A percentile compares a stretch with the other conserved stretches of the same genome.
These are phyloP conservation scores for Aspergillus fumigatus DNA, from an alignment of 2,329 filamentous ascomycete species.

Conservation along the genomic window DNA sequence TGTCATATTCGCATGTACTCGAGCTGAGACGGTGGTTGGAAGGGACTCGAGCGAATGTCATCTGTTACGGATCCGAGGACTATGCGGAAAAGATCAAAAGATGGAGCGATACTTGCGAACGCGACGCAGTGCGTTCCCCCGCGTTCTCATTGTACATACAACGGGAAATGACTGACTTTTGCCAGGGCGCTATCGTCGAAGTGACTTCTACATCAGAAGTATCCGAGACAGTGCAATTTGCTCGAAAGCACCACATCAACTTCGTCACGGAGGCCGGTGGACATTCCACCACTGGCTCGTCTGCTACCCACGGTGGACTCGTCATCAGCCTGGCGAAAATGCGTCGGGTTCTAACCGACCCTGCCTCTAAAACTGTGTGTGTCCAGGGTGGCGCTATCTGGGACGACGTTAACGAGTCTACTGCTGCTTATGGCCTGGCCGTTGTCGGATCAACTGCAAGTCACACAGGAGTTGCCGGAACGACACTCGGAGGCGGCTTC, in stretches of 20 bases:
- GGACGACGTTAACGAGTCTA: constrained; percentile 49
- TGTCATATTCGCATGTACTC: constrained; percentile 5
- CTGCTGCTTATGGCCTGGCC: constrained; percentile 49
- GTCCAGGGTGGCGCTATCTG: constrained; percentile 1
- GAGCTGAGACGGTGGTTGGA: constrained; percentile 7
- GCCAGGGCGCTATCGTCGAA: constrained; percentile 13
- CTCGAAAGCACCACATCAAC: background rate
- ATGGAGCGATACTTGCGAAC: constrained; percentile 12
- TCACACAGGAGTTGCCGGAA: constrained; percentile 56
- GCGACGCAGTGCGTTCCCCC: constrained; percentile 5
- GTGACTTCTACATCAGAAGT: constrained; percentile 8
- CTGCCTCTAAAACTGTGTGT: background rate
- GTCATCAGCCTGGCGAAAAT: background rate
- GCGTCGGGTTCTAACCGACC: background rate
- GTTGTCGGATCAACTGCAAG: constrained; percentile 58
- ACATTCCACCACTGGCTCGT: background rate
- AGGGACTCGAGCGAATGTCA: constrained; percentile 8
- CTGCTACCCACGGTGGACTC: background rate
- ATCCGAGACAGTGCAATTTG: background rate
- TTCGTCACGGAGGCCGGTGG: background rate
- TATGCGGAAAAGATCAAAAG: constrained; percentile 7
- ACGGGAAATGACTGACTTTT: background rate
- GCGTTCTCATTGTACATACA: background rate
- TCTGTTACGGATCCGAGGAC: constrained; percentile 2
- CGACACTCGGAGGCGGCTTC: constrained; percentile 56